phyloP scores from a whole-genome alignment of 441 rosid species.

The Daphne laureola region DNA sequence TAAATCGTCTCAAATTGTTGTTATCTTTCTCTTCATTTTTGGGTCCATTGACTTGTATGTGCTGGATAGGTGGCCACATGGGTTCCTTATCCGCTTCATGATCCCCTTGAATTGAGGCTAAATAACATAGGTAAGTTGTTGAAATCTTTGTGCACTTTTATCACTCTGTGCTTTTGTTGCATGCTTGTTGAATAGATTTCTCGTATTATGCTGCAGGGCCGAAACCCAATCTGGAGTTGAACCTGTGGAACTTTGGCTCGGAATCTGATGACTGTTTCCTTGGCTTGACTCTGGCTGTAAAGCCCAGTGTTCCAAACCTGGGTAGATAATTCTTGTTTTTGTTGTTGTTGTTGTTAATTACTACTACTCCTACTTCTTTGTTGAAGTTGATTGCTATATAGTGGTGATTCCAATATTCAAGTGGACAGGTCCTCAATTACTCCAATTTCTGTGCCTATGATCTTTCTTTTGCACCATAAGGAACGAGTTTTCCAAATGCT shows the following conservation, averaged over 20 bases:
- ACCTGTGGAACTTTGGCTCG: constrained; percentile 80
- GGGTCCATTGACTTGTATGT: constrained; percentile 19
- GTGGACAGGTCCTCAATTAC: too few species aligned
- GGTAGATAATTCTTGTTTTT: constrained; percentile 31
- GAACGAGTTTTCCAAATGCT: too few species aligned
- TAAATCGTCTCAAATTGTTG: constrained; percentile 5
- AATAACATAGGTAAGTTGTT: constrained; percentile 56
- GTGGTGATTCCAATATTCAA: too few species aligned
- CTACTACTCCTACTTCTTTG: too few species aligned
- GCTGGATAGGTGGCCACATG: constrained; percentile 42
- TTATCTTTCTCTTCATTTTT: constrained; percentile 9
- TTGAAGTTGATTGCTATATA: neutral
- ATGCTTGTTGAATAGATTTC: constrained; percentile 2
- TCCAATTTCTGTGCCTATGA: too few species aligned
- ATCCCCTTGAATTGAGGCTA: constrained; percentile 73
- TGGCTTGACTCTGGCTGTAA: constrained; percentile 83
- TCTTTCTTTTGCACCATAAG: too few species aligned
- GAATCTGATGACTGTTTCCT: constrained; percentile 86
- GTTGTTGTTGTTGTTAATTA: constrained; percentile 4
- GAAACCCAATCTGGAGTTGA: constrained; percentile 88
- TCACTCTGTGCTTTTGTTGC: too few species aligned
- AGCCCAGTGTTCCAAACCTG: constrained; percentile 69
- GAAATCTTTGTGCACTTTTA: neutral
- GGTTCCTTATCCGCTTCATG: constrained; percentile 60
- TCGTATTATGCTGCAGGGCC: constrained; percentile 33